Conservation (phyloP, 2,329 filamentous ascomycete species). For the Fusarium tanahbumbuense region DNA sequence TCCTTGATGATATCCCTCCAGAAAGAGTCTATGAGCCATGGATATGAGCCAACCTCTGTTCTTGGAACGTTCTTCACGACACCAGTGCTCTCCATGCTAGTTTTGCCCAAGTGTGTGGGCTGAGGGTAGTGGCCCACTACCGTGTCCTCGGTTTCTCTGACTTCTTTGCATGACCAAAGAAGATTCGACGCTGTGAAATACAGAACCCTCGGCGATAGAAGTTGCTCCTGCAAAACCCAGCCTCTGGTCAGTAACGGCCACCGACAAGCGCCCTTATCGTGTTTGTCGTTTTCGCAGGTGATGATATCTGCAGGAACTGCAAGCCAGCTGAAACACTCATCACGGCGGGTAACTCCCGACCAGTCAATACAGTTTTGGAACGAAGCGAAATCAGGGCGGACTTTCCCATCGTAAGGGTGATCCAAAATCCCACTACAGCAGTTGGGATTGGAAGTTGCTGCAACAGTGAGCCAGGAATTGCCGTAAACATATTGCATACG, state of each 20-base stretch:
- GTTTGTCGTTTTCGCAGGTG: rapidly evolving
- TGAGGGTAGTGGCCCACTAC: too few species aligned
- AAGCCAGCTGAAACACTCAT: rapidly evolving
- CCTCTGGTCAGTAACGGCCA: not conserved
- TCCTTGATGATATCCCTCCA: too few species aligned
- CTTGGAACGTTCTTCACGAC: too few species aligned
- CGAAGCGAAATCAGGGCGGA: rapidly evolving
- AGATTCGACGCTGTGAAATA: too few species aligned
- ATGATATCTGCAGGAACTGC: not conserved
- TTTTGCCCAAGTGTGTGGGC: too few species aligned
- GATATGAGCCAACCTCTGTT: too few species aligned
- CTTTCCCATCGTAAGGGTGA: rapidly evolving
- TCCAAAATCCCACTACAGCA: not conserved
- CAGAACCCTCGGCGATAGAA: rapidly evolving
- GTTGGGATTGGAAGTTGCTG: not conserved
- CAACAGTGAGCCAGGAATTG: not conserved
- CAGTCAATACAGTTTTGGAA: rapidly evolving
- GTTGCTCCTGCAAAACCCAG: not conserved
- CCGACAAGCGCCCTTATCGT: rapidly evolving
- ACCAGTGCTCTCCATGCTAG: too few species aligned
- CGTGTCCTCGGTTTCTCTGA: too few species aligned
- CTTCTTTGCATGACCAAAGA: too few species aligned
- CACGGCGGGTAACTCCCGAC: rapidly evolving
- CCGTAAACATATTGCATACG: not conserved
- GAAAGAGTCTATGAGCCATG: too few species aligned